Base-by-base conservation (phyloP, 345 rosid species). In the Boechera stricta region DNA sequence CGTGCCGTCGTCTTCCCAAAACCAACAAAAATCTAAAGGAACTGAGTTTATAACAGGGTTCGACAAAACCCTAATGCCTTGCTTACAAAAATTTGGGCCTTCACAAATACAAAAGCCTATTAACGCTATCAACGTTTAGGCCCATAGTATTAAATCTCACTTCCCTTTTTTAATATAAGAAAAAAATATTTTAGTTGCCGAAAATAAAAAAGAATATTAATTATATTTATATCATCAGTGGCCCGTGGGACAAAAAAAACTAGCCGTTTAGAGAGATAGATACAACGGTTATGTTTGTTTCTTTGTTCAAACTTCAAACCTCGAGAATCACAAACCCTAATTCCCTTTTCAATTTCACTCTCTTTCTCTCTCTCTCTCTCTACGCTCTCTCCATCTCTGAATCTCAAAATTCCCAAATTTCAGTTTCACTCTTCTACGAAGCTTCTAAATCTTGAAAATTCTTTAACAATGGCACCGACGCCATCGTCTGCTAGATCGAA, bases 391-490 rank as follows among this genome's bases (percentile, higher is more conserved):
- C 10, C 7, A 5, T 51, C 47, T 68, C 73, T 44, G 2, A 53
- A 36, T 52, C 33, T n/a, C 28, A 36, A 52, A 42, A 42, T 2
- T 9, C 36, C 12, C 36, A 2, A 21, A 13, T 13, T 44, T 5
- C 16, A 44, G 13, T 13, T 44, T 13, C 16, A 33, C 58, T 48
- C 7, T 3, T 9, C 29, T 28, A 28, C 29, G 39, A 36, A 36
- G 8, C 39, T 39, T 47, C 52, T 5, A 21, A 72, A 48, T 31
- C 67, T 66, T 52, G 76, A 51, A 70, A 9, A 35, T 38, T 6
- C 11, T 49, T 52, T 15, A 35, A 29, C 44, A 69, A 91, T 94
- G 98, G 97, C 93, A 4, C 93, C 90, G n/a, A 89, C 98, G 0
- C 97, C 98, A 28, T 79, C 88, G 1, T 80, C 89, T 0, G 10